Conservation (phyloP, 2,329 filamentous ascomycete species). For the Ceratocystis variospora region DNA sequence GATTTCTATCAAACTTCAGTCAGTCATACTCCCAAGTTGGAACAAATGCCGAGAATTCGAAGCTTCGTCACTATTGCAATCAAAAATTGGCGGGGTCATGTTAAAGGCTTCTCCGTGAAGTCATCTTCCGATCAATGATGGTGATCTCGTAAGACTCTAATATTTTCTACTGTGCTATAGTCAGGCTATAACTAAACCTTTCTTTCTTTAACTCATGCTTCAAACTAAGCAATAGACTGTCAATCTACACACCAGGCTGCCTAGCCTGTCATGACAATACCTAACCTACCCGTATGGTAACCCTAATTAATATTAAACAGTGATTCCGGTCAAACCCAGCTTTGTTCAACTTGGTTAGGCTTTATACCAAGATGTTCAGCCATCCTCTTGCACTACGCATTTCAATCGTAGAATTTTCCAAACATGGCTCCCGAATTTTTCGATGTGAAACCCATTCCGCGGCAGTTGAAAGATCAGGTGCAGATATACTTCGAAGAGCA, state of each 20-base stretch:
- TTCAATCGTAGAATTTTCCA: neutral
- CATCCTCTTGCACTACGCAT: too few species aligned
- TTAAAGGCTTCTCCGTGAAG: neutral
- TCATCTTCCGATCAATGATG: constrained; percentile 9
- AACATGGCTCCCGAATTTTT: constrained; percentile 6
- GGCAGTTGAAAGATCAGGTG: constrained; percentile 15
- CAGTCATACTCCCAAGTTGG: constrained; percentile 48
- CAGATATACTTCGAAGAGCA: constrained; percentile 20
- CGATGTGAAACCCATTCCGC: constrained; percentile 7
- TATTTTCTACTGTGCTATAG: neutral
- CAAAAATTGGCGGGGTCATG: constrained; percentile 2
- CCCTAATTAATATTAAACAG: too few species aligned
- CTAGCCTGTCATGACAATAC: too few species aligned
- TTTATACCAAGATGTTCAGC: too few species aligned
- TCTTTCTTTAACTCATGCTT: too few species aligned
- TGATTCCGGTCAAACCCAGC: too few species aligned
- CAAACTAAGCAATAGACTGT: too few species aligned
- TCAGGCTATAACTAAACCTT: too few species aligned
- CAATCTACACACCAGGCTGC: too few species aligned
- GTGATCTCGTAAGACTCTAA: constrained; percentile 9
- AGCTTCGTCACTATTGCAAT: constrained; percentile 7
- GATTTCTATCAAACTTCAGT: constrained; percentile 35
- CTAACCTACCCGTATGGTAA: too few species aligned
- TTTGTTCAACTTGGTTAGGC: too few species aligned
- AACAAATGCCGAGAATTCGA: constrained; percentile 27